Evolutionary conservation across 495 filamentous ascomycete species (phyloP).

Genomic region (Xylaria telfairii): DNA sequence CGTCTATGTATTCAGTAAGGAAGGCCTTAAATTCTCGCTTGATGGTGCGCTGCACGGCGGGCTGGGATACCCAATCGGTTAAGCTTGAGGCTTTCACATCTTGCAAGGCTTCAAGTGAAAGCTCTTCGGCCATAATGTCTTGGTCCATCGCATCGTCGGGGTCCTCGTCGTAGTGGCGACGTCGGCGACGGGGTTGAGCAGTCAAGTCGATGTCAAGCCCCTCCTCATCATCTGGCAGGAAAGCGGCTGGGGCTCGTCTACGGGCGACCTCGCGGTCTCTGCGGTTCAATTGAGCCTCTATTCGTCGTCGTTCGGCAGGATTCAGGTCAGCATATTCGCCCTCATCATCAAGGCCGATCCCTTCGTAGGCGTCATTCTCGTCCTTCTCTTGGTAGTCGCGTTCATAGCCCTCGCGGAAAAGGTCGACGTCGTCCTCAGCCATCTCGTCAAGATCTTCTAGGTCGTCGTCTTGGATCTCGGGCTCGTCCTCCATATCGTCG

Average conservation of each 20-base stretch:
- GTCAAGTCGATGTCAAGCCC: conserved; percentile 85
- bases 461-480: conserved; percentile 78
- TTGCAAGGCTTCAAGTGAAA: conserved; percentile 86
- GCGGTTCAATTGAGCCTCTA: conserved; percentile 82
- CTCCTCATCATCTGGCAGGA: conserved; percentile 80
- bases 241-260: conserved; percentile 79
- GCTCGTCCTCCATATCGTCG: conserved; percentile 68
- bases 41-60: conserved; percentile 89
- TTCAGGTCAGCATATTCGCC: conserved; percentile 72
- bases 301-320: conserved; percentile 83
- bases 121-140: conserved; percentile 91
- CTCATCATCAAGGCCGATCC: conserved; percentile 53
- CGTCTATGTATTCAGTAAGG: conserved; percentile 92
- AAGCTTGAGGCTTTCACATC: conserved; percentile 93
- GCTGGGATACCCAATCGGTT: conserved; percentile 92
- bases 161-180: conserved; percentile 92
- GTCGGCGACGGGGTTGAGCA: conserved; percentile 76
- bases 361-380: conserved; percentile 54
- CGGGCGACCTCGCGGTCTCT: conserved; percentile 82
- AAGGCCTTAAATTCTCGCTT: conserved; percentile 97
- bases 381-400: conserved; percentile 73
- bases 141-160: conserved; percentile 89
- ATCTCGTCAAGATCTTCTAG: conserved; percentile 95
- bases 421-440: conserved; percentile 96
- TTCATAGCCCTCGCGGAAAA: conserved; percentile 91